Evolutionary conservation across 176 grass and related monocot genomes (phyloP), one percentile per base, ranked within the genome.

Genomic region (Saccharum spontaneum): DNA sequence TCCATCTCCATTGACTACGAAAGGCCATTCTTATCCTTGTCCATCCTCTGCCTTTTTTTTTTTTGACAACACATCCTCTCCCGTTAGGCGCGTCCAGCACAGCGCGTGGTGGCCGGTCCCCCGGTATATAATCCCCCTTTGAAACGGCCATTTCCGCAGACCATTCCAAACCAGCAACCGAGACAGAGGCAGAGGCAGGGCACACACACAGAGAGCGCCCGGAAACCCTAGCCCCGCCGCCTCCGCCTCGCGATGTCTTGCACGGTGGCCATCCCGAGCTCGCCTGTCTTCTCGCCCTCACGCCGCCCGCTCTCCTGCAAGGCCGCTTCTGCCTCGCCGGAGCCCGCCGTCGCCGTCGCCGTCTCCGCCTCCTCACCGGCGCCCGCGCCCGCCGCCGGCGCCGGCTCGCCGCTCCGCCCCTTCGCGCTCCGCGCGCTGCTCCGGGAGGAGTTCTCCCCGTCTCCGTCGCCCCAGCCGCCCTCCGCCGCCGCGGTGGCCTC

Each of bases 211-310:
- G 33, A 62, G 61, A 54, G 50, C 52, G 18, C 48, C 38, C 50
- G 33, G 5, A 23, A 82, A 82, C 80, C 79, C 67, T 82, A 82
- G 67, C 79, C n/a, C 45, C 73, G 48, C 73, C 33, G 49, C 65
- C 79, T 34, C 46, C 46, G 34, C 79, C 54, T 23, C 62, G 67
- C 28, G 38, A 99, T 99, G 97, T 87, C 97, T 37, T 98, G 97
- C 86, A 86, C 94, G 26, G 88, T 99, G n/a, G 92, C 90, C 12
- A 92, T 99, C 73, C 91, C 94, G 33, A 99, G 83, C 82, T 94
- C 97, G 45, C 97, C 97, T 49, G 91, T 91, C 8, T 99, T 99
- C 92, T 99, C 97, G 1, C 92, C 97, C 8, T 97, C 97, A 10
- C 89, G 91, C 55, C 90, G 93, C 82, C 10, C 88, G 77, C 86